Conservation (phyloP, 192 early-diverging fungal genomes). For the Backusella parvicylindrica region DNA sequence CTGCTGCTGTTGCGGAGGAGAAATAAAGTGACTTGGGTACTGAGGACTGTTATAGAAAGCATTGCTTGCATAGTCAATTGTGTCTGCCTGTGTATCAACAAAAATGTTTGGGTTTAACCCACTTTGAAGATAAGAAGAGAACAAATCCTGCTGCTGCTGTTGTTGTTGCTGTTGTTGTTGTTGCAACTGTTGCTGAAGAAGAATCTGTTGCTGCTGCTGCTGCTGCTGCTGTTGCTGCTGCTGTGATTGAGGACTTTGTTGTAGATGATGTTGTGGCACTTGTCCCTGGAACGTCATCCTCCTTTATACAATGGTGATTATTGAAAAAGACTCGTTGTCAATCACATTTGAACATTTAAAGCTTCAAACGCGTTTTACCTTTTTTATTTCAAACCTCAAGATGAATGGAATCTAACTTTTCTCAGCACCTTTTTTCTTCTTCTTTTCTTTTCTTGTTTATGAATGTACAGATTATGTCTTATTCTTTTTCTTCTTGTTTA, state of each 20-base stretch:
- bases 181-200: background rate
- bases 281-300: constrained; percentile 4
- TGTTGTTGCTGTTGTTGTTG: background rate
- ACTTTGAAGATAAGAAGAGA: background rate
- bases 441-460: background rate
- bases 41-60: constrained; percentile 6
- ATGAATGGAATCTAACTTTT: background rate
- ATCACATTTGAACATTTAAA: constrained; percentile 6
- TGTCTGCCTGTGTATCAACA: background rate
- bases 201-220: background rate
- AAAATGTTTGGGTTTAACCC: background rate
- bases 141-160: background rate
- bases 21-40: background rate
- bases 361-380: background rate
- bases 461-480: background rate
- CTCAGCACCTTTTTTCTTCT: background rate
- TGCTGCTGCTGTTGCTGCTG: background rate
- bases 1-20: background rate
- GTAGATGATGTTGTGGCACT: constrained; percentile 2
- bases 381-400: background rate
- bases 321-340: background rate
- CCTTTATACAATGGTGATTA: background rate
- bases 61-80: constrained; percentile 2
- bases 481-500: background rate
- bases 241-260: background rate